A percentile compares a stretch with the other conserved stretches of the same genome.
Conservation (phyloP, 2,329 filamentous ascomycete genomes). For the Alternaria ethzedia region DNA sequence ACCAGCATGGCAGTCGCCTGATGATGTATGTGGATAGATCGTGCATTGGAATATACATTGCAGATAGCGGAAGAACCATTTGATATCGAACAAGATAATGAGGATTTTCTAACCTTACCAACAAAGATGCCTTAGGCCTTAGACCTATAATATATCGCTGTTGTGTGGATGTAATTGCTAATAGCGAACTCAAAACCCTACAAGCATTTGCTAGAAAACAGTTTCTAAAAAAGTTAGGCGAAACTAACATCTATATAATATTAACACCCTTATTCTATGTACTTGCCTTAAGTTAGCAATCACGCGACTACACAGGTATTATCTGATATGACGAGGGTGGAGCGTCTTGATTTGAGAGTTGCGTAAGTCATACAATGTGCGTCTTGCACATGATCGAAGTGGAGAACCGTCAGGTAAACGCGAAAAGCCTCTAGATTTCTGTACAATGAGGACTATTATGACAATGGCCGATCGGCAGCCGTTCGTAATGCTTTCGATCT, state of each 20-base stretch:
- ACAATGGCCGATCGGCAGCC: conserved; percentile 38
- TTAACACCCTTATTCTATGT: not conserved
- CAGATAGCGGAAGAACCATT: not conserved
- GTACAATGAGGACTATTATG: conserved; percentile 49
- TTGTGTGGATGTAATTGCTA: not conserved
- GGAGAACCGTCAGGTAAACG: conserved; percentile 23
- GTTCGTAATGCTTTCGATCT: conserved; percentile 33
- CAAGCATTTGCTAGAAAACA: not conserved
- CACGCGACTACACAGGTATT: not conserved
- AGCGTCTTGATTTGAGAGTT: conserved; percentile 30
- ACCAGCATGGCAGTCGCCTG: not conserved
- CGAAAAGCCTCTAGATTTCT: conserved; percentile 47
- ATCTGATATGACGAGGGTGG: conserved; percentile 5
- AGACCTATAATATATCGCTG: not conserved
- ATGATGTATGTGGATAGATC: not conserved
- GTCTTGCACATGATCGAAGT: conserved; percentile 23
- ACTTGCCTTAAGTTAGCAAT: not conserved
- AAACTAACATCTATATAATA: not conserved
- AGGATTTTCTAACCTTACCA: not conserved
- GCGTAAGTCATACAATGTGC: conserved; percentile 28
- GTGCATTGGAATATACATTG: not conserved
- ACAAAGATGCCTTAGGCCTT: not conserved
- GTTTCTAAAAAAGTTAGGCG: not conserved
- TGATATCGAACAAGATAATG: not conserved
- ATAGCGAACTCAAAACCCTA: not conserved